A percentile compares a stretch with the other conserved stretches of the same genome.
These are phyloP conservation scores for Eleusine coracana DNA, from an alignment of 176 grass and related monocot species.

Conservation along the genomic window DNA sequence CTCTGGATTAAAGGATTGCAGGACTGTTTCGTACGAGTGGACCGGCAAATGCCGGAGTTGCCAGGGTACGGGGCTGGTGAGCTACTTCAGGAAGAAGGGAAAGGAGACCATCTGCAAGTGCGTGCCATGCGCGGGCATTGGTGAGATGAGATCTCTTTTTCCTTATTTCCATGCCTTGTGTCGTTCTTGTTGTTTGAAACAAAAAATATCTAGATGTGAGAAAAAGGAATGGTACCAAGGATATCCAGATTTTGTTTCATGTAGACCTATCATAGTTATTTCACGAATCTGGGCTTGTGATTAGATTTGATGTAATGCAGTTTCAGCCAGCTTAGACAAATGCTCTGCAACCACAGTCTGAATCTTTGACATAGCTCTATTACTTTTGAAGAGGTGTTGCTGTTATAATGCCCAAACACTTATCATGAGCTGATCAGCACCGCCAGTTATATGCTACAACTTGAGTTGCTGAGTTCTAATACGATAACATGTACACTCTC, in stretches of 20 bases:
- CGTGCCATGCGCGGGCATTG: slow-evolving; percentile 84
- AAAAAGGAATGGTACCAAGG: background rate
- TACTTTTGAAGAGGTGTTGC: background rate
- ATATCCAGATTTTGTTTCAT: background rate
- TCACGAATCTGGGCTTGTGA: background rate
- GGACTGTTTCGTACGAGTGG: slow-evolving; percentile 86
- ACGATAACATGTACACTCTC: background rate
- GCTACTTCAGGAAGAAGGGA: slow-evolving; percentile 88
- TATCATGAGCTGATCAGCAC: background rate
- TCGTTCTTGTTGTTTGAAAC: background rate
- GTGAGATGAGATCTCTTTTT: slow-evolving; percentile 49
- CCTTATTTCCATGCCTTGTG: background rate
- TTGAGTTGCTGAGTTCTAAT: background rate
- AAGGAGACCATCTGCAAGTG: slow-evolving; percentile 96
- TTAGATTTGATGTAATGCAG: background rate
- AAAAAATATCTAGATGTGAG: background rate
- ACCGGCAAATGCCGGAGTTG: slow-evolving; percentile 95
- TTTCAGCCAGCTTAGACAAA: slow-evolving; percentile 4
- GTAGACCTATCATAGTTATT: background rate
- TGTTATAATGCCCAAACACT: slow-evolving; percentile 15
- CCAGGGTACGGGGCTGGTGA: slow-evolving; percentile 90
- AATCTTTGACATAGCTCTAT: background rate
- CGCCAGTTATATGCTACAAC: background rate
- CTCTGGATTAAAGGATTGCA: slow-evolving; percentile 71
- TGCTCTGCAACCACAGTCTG: background rate